A percentile compares a stretch with the other conserved stretches of the same genome.
Conservation (phyloP, 371 early-diverging fungal species). For the Coemansia sp. region DNA sequence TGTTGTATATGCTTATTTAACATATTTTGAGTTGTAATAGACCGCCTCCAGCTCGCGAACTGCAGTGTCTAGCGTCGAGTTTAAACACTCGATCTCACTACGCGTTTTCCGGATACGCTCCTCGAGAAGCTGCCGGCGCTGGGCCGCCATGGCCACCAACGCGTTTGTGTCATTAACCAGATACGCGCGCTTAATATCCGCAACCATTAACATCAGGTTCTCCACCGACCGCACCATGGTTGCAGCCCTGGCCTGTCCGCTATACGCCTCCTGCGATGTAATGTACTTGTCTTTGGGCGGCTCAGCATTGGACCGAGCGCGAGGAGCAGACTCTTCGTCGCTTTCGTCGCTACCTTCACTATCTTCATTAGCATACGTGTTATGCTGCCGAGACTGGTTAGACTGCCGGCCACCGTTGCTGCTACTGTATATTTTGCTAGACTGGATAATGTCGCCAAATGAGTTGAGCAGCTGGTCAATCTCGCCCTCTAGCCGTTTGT, state of each 20-base stretch:
- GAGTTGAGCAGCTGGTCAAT: conserved; percentile 47
- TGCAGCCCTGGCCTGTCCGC: conserved; percentile 47
- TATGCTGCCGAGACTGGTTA: conserved; percentile 1
- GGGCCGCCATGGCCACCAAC: conserved; percentile 32
- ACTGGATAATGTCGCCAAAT: conserved; percentile 48
- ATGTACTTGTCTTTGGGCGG: conserved; percentile 46
- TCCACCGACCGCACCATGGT: conserved; percentile 50
- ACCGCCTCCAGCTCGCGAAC: conserved; percentile 47
- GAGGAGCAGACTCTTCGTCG: neutral
- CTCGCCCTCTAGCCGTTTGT: conserved; percentile 39
- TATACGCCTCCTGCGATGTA: conserved; percentile 46
- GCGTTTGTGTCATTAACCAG: conserved; percentile 44
- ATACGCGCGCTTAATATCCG: conserved; percentile 43
- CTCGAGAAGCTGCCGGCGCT: conserved; percentile 31
- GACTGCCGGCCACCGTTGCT: conserved; percentile 13
- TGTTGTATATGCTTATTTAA: neutral
- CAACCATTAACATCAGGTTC: conserved; percentile 46
- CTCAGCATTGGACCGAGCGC: conserved; percentile 11
- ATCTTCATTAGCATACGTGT: conserved; percentile 8
- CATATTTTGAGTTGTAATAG: conserved; percentile 45
- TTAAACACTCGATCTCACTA: conserved; percentile 28
- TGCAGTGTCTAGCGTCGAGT: conserved; percentile 34
- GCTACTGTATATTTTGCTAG: conserved; percentile 42
- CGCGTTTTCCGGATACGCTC: conserved; percentile 22
- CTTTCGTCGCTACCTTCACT: conserved; percentile 13